These are phyloP conservation scores for Cercospora sp. DNA, from an alignment of 2,329 filamentous ascomycete genomes.

Conservation along the genomic window DNA sequence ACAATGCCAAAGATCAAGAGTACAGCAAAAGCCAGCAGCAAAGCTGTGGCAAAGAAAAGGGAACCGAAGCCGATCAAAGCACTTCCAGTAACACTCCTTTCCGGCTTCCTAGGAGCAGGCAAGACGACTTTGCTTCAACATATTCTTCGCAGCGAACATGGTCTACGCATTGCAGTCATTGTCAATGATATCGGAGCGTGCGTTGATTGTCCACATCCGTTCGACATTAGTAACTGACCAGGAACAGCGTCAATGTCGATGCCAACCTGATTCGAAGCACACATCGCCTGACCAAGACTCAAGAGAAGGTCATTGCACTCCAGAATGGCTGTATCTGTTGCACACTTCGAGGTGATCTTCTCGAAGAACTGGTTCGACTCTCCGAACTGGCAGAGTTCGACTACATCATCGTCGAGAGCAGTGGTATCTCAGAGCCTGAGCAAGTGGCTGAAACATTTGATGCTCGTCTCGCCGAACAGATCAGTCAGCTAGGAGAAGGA, in stretches of 20 bases:
- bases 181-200: constrained; percentile 65
- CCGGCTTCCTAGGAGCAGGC: constrained; percentile 64
- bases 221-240: too few relatives aligned
- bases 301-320: constrained; percentile 38
- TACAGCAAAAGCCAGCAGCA: constrained; percentile 18
- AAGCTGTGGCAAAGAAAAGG: constrained; percentile 12
- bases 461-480: constrained; percentile 47
- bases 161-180: constrained; percentile 68
- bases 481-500: constrained; percentile 36
- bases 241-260: constrained; percentile 36
- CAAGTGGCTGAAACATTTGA: constrained; percentile 75
- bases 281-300: constrained; percentile 35
- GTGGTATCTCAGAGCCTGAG: constrained; percentile 70
- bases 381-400: constrained; percentile 64
- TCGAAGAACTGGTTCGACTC: constrained; percentile 67
- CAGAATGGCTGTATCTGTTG: constrained; percentile 70
- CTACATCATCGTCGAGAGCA: constrained; percentile 71
- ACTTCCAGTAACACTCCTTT: constrained; percentile 61
- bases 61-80: constrained; percentile 32
- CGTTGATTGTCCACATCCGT: too few relatives aligned
- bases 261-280: constrained; percentile 37
- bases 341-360: constrained; percentile 67
- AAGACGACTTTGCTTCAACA: constrained; percentile 71
- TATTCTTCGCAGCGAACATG: constrained; percentile 66
- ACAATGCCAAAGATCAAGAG: constrained; percentile 27